A percentile compares a stretch with the other conserved stretches of the same genome.
Conservation (phyloP, 2,329 filamentous ascomycete genomes). For the Endoconidiophora laricicola region DNA sequence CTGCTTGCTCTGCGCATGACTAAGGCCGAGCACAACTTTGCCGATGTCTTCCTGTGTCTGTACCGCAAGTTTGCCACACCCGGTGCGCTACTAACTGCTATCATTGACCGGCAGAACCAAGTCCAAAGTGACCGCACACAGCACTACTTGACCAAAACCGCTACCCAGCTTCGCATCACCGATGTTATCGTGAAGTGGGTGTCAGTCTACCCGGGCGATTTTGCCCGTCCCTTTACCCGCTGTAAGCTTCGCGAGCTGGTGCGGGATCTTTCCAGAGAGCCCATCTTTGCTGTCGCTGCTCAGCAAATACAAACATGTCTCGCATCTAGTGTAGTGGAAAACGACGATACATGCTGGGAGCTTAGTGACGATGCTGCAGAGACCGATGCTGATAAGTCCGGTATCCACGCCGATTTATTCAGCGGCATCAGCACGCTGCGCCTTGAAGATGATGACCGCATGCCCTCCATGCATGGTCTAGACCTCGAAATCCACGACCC, state of each 20-base stretch:
- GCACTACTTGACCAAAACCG: constrained; percentile 59
- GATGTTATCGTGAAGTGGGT: constrained; percentile 82
- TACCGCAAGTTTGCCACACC: constrained; percentile 90
- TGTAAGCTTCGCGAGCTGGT: constrained; percentile 62
- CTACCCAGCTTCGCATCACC: constrained; percentile 68
- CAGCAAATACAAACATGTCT: constrained; percentile 72
- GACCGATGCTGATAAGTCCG: constrained; percentile 16
- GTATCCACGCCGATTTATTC: constrained; percentile 23
- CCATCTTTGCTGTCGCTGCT: constrained; percentile 70
- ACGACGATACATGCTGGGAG: constrained; percentile 91
- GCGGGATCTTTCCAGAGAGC: constrained; percentile 51
- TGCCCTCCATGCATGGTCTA: constrained; percentile 14
- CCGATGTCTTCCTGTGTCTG: constrained; percentile 73
- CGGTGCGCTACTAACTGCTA: constrained; percentile 56
- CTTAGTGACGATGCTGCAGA: constrained; percentile 47
- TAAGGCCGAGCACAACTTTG: constrained; percentile 77
- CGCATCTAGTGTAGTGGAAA: constrained; percentile 54
- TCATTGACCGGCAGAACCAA: constrained; percentile 59
- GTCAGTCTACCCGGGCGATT: constrained; percentile 77
- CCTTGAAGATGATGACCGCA: constrained; percentile 26
- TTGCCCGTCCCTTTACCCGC: constrained; percentile 61
- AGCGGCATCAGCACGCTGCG: constrained; percentile 30
- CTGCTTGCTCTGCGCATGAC: constrained; percentile 67
- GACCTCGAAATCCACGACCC: constrained; percentile 12
- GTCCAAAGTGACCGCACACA: constrained; percentile 49